Percentiles rank a stretch among this genome's conserved stretches.
phyloP scores from a whole-genome alignment of 2,329 filamentous ascomycete species.

The Camillea tinctor region DNA sequence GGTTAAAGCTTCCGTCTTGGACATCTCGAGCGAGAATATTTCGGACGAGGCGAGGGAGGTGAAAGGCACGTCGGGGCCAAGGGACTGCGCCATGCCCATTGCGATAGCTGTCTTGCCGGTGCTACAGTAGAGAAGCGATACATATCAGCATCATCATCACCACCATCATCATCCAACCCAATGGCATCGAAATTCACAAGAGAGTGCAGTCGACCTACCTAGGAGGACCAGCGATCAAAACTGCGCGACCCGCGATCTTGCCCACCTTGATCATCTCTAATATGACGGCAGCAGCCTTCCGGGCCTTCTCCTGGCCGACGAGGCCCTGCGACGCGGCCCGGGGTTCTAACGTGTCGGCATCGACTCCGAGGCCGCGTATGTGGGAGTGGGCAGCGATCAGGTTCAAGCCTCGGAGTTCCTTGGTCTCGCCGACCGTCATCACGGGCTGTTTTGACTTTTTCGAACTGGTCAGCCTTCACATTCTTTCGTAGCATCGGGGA shows the following conservation, averaged over 20 bases:
- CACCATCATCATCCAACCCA: too few species aligned
- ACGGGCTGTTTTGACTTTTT: constrained; percentile 49
- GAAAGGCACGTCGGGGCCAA: constrained; percentile 92
- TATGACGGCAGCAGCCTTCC: constrained; percentile 94
- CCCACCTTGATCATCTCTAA: constrained; percentile 99
- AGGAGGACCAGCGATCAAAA: constrained; percentile 91
- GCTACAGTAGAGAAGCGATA: constrained; percentile 45
- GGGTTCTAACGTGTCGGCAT: constrained; percentile 86
- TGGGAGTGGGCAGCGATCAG: constrained; percentile 98
- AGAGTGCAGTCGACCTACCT: constrained; percentile 47
- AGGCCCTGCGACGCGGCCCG: constrained; percentile 84
- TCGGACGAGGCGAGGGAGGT: constrained; percentile 94
- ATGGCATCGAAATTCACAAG: neutral
- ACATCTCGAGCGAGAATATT: constrained; percentile 99
- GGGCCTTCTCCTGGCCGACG: constrained; percentile 93
- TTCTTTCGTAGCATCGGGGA: neutral
- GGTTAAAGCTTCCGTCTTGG: constrained; percentile 95
- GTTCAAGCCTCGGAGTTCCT: constrained; percentile 93
- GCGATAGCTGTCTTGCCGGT: constrained; percentile 98
- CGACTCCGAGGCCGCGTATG: constrained; percentile 92
- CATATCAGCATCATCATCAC: constrained; percentile 21
- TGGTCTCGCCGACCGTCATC: constrained; percentile 86
- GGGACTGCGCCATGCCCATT: constrained; percentile 97
- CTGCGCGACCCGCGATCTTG: constrained; percentile 94
- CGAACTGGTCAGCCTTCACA: constrained; percentile 16